Evolutionary conservation across 2,329 filamentous ascomycete species (phyloP).

Genomic region (Pyricularia grisea): DNA sequence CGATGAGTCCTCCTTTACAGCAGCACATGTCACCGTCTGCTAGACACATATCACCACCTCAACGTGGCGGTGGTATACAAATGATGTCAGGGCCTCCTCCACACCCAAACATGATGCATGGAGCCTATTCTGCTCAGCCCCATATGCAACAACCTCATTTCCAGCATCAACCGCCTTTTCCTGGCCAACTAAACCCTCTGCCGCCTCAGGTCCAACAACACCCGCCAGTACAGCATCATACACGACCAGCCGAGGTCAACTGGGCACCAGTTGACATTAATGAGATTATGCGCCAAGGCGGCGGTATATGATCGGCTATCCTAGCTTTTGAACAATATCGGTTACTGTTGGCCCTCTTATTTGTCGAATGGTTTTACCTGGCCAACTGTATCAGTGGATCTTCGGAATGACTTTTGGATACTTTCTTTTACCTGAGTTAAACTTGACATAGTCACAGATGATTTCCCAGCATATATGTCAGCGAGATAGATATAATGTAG

Average conservation of each 20-base stretch:
- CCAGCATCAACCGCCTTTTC: slow-evolving; percentile 12
- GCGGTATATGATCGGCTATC: slow-evolving; percentile 5
- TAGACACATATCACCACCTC: background rate
- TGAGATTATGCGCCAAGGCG: slow-evolving; percentile 28
- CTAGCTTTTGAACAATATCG: background rate
- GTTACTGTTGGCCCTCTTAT: background rate
- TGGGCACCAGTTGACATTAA: slow-evolving; percentile 36
- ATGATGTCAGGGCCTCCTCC: slow-evolving; percentile 2
- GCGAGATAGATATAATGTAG: background rate
- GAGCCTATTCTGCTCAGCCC: background rate
- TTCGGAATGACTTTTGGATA: background rate
- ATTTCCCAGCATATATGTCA: background rate
- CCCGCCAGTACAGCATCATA: background rate
- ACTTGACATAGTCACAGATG: background rate
- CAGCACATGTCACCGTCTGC: background rate
- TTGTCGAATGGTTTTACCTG: background rate
- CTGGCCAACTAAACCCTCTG: slow-evolving; percentile 17
- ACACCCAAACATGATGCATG: background rate
- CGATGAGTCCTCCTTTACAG: background rate
- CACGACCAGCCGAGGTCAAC: slow-evolving; percentile 19
- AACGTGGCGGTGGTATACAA: slow-evolving; percentile 6
- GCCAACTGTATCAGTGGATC: background rate
- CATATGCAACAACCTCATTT: slow-evolving; percentile 3
- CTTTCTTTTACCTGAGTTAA: background rate
- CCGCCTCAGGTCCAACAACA: slow-evolving; percentile 10